Evolutionary conservation across 163 green algal species (phyloP).

Genomic region (Chlamydomonas reinhardtii): DNA sequence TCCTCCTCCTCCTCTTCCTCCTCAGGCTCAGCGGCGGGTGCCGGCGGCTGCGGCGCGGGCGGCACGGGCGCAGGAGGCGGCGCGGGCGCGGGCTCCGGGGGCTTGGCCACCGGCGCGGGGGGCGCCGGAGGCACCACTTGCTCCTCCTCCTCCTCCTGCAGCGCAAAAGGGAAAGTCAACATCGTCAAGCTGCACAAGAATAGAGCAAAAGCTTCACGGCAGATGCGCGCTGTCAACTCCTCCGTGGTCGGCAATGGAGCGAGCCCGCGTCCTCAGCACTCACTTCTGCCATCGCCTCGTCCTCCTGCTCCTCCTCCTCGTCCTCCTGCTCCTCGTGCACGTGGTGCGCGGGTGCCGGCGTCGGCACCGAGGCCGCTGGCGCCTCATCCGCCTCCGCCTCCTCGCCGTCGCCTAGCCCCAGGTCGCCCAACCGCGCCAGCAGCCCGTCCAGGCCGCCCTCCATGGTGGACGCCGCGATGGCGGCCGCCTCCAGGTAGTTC

Average conservation of each 20-base stretch:
- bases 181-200: too few species aligned
- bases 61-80: background rate
- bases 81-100: slow-evolving; percentile 16
- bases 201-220: too few species aligned
- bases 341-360: background rate
- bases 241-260: too few species aligned
- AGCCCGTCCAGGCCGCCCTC: slow-evolving; percentile 40
- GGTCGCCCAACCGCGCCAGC: slow-evolving; percentile 50
- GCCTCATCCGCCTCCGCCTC: background rate
- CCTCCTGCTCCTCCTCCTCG: slow-evolving; percentile 44
- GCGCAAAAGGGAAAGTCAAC: too few species aligned
- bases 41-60: background rate
- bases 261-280: background rate
- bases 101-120: background rate
- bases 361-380: background rate
- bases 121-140: slow-evolving; percentile 12
- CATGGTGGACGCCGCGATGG: background rate
- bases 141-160: slow-evolving; percentile 11
- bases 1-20: slow-evolving; percentile 65
- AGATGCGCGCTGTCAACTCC: too few species aligned
- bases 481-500: slow-evolving; percentile 47
- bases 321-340: slow-evolving; percentile 24
- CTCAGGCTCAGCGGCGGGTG: slow-evolving; percentile 24
- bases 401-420: slow-evolving; percentile 10
- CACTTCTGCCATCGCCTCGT: slow-evolving; percentile 25